phyloP scores from a whole-genome alignment of 306 rosid genomes.

The Begonia masoniana region DNA sequence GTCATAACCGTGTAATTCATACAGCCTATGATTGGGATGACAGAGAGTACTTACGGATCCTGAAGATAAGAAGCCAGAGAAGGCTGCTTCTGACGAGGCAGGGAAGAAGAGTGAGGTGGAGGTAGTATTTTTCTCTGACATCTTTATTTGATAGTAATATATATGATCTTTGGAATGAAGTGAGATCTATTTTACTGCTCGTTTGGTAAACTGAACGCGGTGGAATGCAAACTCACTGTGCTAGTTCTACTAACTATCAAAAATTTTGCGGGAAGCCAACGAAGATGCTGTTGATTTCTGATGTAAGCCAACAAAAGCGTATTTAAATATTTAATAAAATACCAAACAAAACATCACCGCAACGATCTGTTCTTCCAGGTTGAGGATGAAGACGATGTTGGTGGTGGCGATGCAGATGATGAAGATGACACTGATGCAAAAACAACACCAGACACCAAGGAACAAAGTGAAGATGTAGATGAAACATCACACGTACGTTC shows the following conservation, averaged over 20 bases:
- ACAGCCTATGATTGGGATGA: slow-evolving; percentile 99
- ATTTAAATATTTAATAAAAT: no score
- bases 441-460: no score
- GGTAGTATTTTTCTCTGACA: slow-evolving; percentile 19
- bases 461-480: no score
- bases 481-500: no score
- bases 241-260: slow-evolving; percentile 7
- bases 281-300: slow-evolving; percentile 43
- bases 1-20: neutral
- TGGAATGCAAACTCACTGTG: no score
- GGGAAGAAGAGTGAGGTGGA: slow-evolving; percentile 82
- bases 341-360: no score
- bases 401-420: no score
- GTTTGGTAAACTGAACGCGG: no score
- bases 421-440: no score
- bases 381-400: no score
- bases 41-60: slow-evolving; percentile 88
- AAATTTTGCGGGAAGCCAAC: slow-evolving; percentile 40
- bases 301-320: slow-evolving; percentile 31
- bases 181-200: neutral
- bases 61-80: slow-evolving; percentile 96
- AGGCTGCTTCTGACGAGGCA: slow-evolving; percentile 78
- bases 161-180: neutral
- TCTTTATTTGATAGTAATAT: neutral
- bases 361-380: no score